Conservation (phyloP, 2,329 filamentous ascomycete species). For the Lizonia empirigonia region DNA sequence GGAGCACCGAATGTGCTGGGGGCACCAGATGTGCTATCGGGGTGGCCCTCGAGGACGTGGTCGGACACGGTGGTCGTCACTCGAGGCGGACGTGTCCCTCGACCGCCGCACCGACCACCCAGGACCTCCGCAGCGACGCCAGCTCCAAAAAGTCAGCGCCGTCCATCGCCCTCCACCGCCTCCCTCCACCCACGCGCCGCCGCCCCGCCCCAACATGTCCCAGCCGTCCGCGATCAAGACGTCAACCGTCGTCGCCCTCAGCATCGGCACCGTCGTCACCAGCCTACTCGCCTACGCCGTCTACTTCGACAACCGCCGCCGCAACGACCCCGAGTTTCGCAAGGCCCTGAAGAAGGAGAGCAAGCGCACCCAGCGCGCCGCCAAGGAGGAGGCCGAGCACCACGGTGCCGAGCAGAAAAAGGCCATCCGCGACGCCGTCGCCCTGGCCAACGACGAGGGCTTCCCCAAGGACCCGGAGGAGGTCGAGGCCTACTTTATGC, state of each 20-base stretch:
- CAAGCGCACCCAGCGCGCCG: constrained; percentile 71
- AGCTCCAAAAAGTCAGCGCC: too few species aligned
- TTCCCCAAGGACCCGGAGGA: constrained; percentile 91
- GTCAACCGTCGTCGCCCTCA: constrained; percentile 63
- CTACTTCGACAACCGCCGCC: constrained; percentile 70
- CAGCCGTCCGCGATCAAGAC: constrained; percentile 55
- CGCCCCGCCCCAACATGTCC: constrained; percentile 28
- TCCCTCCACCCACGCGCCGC: constrained; percentile 2
- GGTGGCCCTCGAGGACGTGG: too few species aligned
- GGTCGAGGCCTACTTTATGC: constrained; percentile 95
- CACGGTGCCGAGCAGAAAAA: constrained; percentile 71
- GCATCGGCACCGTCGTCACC: constrained; percentile 63
- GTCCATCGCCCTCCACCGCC: constrained; percentile 2
- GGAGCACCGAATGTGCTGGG: too few species aligned
- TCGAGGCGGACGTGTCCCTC: too few species aligned
- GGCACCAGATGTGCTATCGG: too few species aligned
- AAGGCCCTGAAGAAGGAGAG: constrained; percentile 73
- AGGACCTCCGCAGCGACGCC: constrained; percentile 12
- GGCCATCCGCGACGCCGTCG: constrained; percentile 74
- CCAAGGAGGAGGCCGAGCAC: constrained; percentile 73
- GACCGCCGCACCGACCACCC: constrained; percentile 3
- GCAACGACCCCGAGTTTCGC: constrained; percentile 67
- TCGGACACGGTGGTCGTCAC: too few species aligned
- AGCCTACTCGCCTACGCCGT: constrained; percentile 67
- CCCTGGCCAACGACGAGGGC: constrained; percentile 85